These are phyloP conservation scores for Saccharomycopsis vini DNA, from an alignment of 805 yeast genomes.

Conservation along the genomic window DNA sequence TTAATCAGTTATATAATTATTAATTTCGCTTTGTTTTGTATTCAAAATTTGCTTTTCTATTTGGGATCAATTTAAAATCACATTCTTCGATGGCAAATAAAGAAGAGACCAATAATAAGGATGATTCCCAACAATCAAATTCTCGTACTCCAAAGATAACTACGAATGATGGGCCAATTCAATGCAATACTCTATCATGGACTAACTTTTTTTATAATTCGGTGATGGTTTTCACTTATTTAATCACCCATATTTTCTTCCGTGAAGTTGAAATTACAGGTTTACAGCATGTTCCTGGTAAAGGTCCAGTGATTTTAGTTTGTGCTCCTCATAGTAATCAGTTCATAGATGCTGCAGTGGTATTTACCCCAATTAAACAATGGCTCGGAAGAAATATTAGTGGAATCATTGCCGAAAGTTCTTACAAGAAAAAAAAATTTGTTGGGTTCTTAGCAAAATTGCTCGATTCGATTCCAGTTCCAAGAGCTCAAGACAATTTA, in stretches of 20 bases:
- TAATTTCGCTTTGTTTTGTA: no score
- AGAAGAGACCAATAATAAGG: no score
- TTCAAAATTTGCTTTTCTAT: no score
- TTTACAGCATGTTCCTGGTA: slow-evolving; percentile 47
- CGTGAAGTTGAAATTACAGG: slow-evolving; percentile 70
- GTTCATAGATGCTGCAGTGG: slow-evolving; percentile 42
- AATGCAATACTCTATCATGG: no score
- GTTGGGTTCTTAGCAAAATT: slow-evolving; percentile 70
- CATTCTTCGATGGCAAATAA: no score
- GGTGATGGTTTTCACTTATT: slow-evolving; percentile 21
- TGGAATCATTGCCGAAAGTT: slow-evolving; percentile 58
- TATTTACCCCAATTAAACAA: slow-evolving; percentile 16
- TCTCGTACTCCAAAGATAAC: no score
- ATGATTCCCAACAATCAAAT: no score
- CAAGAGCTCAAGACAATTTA: slow-evolving; percentile 82
- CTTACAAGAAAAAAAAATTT: slow-evolving; percentile 50
- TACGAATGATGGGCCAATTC: no score
- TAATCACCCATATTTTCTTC: slow-evolving; percentile 37
- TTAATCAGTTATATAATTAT: no score
- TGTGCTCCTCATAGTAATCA: slow-evolving; percentile 98
- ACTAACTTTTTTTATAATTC: slow-evolving; percentile 16
- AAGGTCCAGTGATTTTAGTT: slow-evolving; percentile 84
- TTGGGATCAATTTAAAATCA: no score
- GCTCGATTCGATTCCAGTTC: slow-evolving; percentile 80
- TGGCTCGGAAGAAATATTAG: slow-evolving; percentile 15